Base-by-base conservation (phyloP, 2,329 filamentous ascomycete species). In the Juglanconis oblonga region DNA sequence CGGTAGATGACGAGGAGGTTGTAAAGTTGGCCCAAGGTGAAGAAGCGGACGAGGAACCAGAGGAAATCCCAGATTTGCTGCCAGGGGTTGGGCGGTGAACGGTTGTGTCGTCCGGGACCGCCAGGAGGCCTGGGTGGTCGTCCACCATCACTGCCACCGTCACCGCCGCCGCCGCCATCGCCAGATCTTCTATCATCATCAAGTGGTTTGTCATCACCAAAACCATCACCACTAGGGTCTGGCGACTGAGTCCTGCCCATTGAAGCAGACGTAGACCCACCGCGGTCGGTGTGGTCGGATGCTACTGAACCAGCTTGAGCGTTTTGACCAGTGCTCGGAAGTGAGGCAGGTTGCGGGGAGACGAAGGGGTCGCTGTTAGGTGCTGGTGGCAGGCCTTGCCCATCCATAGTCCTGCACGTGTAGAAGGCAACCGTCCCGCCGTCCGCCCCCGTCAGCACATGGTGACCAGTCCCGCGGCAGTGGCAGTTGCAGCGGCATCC, bases 321-420 rank as follows among this genome's bases (percentile, higher is more conserved):
- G 24, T 24, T 24, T 24, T 24, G 24, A 24, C 24, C 2, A 24
- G 24, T 24, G 24, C 24, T 24, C 24, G 24, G 24, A 24, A 24
- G 24, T 24, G 24, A 24, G 24, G 24, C 24, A 24, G 24, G 24
- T 24, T 24, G 24, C 24, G 24, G 24, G 24, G 24, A 24, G 24
- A 24, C 24, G 24, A 24, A 24, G 24, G 24, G 24, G 24, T 24
- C 24, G 24, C 24, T 24, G 24, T 24, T 24, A 24, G 24, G 24
- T 24, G 24, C 24, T 24, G 24, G 24, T 24, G 24, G 24, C 24
- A 24, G 24, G 10, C 38, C 31, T 32, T 31, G 40, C 4, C 51
- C 31, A 24, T 24, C n/a, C 55, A 61, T 40, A 36, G 42, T 52
- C 10, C 55, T 47, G 38, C 59, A 61, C 10, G 33, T 51, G 24